Percentiles rank a stretch among this genome's conserved stretches.
Evolutionary conservation across 257 asterid genomes (phyloP).

Genomic region (Forsythia viridissima): DNA sequence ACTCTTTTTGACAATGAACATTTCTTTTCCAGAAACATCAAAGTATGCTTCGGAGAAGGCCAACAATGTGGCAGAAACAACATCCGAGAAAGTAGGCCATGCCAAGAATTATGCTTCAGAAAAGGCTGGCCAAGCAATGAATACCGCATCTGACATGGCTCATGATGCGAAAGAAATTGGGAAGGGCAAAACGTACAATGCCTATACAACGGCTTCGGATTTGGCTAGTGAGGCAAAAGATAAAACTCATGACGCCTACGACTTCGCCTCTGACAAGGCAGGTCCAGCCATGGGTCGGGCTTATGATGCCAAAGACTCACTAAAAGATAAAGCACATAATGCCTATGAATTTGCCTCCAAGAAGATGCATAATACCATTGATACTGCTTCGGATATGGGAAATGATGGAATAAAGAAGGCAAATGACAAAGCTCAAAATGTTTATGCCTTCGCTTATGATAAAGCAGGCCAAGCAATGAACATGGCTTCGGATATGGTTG

Average conservation of each 20-base stretch:
- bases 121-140: conserved; percentile 31
- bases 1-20: not conserved
- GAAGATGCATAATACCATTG: not conserved
- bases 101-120: conserved; percentile 32
- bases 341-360: conserved; percentile 5
- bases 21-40: conserved; percentile 44
- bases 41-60: conserved; percentile 50
- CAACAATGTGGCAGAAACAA: conserved; percentile 25
- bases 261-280: conserved; percentile 15
- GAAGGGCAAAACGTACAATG: conserved; percentile 26
- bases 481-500: conserved; percentile 22
- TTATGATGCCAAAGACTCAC: conserved; percentile 12
- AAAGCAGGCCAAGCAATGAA: conserved; percentile 19
- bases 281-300: conserved; percentile 18
- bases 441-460: conserved; percentile 12
- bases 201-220: conserved; percentile 28
- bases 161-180: conserved; percentile 16
- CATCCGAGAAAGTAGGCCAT: conserved; percentile 31
- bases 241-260: conserved; percentile 23
- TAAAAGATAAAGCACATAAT: conserved; percentile 11
- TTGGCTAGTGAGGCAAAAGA: conserved; percentile 23
- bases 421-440: conserved; percentile 20
- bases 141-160: conserved; percentile 30
- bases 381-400: conserved; percentile 9
- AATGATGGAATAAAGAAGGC: not conserved